These are phyloP conservation scores for Candida chilensis DNA, from an alignment of 805 yeast genomes.

Conservation along the genomic window DNA sequence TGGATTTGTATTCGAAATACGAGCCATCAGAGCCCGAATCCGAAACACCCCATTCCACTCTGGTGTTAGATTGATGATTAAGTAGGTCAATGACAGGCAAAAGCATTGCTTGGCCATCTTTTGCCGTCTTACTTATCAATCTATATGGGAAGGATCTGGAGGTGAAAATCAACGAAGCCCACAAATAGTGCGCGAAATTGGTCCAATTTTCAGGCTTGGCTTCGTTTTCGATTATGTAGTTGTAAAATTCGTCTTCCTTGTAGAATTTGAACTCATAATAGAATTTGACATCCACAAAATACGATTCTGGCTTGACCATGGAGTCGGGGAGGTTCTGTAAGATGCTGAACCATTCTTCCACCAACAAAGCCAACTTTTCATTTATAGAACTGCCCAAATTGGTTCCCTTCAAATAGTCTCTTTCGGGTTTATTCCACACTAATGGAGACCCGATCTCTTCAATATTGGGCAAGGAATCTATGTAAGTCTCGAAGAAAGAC, in stretches of 20 bases:
- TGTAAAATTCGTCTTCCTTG: constrained; percentile 22
- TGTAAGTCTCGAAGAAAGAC: constrained; percentile 14
- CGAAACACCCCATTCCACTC: constrained; percentile 53
- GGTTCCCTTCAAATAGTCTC: constrained; percentile 50
- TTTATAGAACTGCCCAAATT: constrained; percentile 53
- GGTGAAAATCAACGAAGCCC: constrained; percentile 65
- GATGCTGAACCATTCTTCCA: constrained; percentile 55
- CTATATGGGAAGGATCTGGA: constrained; percentile 79
- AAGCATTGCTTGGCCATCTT: constrained; percentile 52
- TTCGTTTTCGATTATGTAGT: constrained; percentile 13
- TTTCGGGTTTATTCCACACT: constrained; percentile 51
- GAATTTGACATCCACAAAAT: constrained; percentile 29
- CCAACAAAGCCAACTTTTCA: constrained; percentile 30
- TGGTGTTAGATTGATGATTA: constrained; percentile 57
- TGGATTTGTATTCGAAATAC: constrained; percentile 32
- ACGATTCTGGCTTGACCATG: constrained; percentile 18
- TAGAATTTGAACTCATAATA: constrained; percentile 32
- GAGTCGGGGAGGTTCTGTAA: constrained; percentile 19
- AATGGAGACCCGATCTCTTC: constrained; percentile 49
- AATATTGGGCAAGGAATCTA: constrained; percentile 23
- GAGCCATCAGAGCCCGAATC: constrained; percentile 7
- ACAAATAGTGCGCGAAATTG: constrained; percentile 57
- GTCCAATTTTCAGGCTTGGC: constrained; percentile 39
- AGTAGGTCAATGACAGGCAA: constrained; percentile 73
- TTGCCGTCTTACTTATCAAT: constrained; percentile 27